Evolutionary conservation across 116 monocot species (phyloP), one percentile per base, ranked within the genome.

Genomic region (Trichopus zeylanicus): DNA sequence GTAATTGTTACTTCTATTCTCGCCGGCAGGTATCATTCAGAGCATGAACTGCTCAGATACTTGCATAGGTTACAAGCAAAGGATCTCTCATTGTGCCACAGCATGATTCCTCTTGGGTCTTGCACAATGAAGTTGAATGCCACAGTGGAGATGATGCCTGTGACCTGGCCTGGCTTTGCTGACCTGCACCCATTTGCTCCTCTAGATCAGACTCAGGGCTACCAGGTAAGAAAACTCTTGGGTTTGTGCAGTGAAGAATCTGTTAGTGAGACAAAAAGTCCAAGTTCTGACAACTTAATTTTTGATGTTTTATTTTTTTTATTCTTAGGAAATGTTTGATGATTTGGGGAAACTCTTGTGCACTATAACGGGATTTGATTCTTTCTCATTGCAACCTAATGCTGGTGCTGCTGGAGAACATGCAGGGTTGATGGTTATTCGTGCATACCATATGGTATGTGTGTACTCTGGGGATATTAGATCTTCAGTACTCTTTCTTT

Each of bases 81-180:
- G 54, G 98, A 98, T 85, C 82, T 98, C 31, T 98, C 98, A 28
- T 51, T 98, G 55, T 98, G 98, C 58, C 97, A 98, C 75, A 98
- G 98, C 35, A 98, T 98, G 98, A 98, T 98, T 73, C 98, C 98
- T 53, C 70, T 98, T 29, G 97, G 98, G 66, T 98, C 98, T 62
- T 98, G 98, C 72, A 98, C 98, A 31, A 98, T 98, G 98, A 98
- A 98, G 80, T 55, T 98, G 64, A 98, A 98, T 85, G 91, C 98
- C 46, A 98, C 88, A 20, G 87, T 76, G n/a, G 98, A 98, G 63
- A 98, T 98, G 98, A 88, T 98, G 78, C 98, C 98, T 29, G 85
- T 98, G 29, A 98, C 98, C 35, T 98, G 82, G 78, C 91, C 98
- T 38, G 76, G 57, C 49, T 98, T 98, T 74, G 88, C 91, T 28